These are phyloP conservation scores for Pleurotus salmoneostramineus DNA, from an alignment of 768 basidiomycete genomes.

Conservation along the genomic window DNA sequence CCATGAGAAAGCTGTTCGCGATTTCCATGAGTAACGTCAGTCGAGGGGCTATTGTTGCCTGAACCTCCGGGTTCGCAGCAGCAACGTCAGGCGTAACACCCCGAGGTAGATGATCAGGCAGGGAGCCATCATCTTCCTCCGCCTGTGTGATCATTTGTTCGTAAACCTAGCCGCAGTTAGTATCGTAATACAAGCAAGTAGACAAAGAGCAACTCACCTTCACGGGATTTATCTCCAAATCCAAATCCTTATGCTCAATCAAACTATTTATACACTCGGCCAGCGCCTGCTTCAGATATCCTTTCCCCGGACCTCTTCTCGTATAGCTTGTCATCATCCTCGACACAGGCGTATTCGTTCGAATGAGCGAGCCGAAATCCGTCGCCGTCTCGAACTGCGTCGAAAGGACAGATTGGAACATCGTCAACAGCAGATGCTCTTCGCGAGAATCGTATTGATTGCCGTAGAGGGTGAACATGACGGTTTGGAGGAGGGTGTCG, in stretches of 20 bases:
- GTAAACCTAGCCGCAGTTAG: slow-evolving; percentile 62
- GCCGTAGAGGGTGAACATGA: slow-evolving; percentile 99
- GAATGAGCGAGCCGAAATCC: slow-evolving; percentile 94
- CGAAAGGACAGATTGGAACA: slow-evolving; percentile 98
- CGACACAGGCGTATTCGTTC: slow-evolving; percentile 97
- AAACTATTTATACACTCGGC: slow-evolving; percentile 97
- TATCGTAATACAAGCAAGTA: no score
- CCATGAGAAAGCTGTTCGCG: slow-evolving; percentile 93
- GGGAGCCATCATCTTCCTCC: slow-evolving; percentile 90
- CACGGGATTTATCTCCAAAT: slow-evolving; percentile 97
- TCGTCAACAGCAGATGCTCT: slow-evolving; percentile 95
- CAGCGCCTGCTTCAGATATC: slow-evolving; percentile 94
- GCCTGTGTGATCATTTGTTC: slow-evolving; percentile 99
- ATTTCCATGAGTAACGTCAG: slow-evolving; percentile 99
- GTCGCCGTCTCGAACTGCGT: slow-evolving; percentile 99
- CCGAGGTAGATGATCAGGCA: slow-evolving; percentile 86
- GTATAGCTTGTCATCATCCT: slow-evolving; percentile 99
- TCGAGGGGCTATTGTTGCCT: slow-evolving; percentile 94
- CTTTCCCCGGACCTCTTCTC: slow-evolving; percentile 94
- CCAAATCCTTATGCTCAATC: slow-evolving; percentile 98
- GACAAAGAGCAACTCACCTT: slow-evolving; percentile 52
- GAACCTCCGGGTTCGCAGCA: slow-evolving; percentile 89
- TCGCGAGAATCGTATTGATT: slow-evolving; percentile 98
- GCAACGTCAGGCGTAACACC: slow-evolving; percentile 93
- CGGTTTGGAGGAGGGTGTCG: slow-evolving; percentile 96